Conservation (phyloP, 2,329 filamentous ascomycete genomes). For the Botrytis porri region DNA sequence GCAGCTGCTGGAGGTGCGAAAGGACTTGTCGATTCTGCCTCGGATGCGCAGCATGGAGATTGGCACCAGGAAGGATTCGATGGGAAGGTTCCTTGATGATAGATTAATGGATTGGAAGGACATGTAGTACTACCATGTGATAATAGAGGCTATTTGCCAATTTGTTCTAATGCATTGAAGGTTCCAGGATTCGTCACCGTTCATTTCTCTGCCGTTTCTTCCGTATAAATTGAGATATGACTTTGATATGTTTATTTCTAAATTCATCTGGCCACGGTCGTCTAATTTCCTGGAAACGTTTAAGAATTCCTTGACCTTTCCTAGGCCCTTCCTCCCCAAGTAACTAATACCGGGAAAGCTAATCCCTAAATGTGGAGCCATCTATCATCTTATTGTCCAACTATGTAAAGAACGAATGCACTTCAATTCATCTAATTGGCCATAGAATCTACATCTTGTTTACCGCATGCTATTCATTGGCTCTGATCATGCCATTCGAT, state of each 20-base stretch:
- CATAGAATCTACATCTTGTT: not conserved
- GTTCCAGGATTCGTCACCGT: slow-evolving; percentile 3
- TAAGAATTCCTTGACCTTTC: not conserved
- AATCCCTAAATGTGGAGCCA: slow-evolving; percentile 12
- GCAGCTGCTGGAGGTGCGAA: slow-evolving; percentile 44
- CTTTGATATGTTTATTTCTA: not conserved
- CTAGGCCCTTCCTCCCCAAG: not conserved
- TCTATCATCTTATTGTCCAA: not conserved
- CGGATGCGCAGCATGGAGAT: slow-evolving; percentile 46
- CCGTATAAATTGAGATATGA: not conserved
- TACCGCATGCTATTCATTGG: not conserved
- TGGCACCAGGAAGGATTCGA: slow-evolving; percentile 57
- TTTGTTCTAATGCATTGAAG: slow-evolving; percentile 9
- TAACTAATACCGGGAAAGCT: slow-evolving; percentile 2
- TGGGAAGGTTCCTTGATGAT: slow-evolving; percentile 31
- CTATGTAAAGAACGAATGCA: not conserved
- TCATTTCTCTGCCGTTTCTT: not conserved
- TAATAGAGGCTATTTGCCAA: slow-evolving; percentile 26
- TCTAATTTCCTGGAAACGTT: not conserved
- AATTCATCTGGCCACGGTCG: slow-evolving; percentile 2
- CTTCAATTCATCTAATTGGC: not conserved
- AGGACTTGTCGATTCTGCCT: slow-evolving; percentile 41
- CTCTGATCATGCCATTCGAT: not conserved
- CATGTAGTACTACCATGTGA: slow-evolving; percentile 33
- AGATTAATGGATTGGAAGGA: not conserved